Base-by-base conservation (phyloP, 176 grass and related monocot genomes). In the Lolium perenne region DNA sequence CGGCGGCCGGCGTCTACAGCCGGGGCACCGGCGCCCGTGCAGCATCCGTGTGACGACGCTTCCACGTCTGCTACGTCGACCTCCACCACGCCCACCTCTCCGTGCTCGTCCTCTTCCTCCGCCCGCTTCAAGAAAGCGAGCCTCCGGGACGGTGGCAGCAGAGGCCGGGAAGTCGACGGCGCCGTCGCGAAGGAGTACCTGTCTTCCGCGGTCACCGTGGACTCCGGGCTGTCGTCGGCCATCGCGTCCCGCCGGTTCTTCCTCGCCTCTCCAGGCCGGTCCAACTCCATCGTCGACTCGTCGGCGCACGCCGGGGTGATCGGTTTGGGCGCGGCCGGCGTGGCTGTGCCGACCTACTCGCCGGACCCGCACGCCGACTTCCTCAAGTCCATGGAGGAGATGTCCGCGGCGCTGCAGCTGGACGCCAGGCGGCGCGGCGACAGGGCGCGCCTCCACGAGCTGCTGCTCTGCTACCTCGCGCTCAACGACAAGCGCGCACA, bases 211-310 rank as follows among this genome's bases (percentile, higher is more conserved):
- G 55, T 81, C 23, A 91, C 90, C 4, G 72, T 75, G 12, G 85
- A 80, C 71, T 46, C 83, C 29, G 74, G 91, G 57, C 83, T 99
- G 51, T 96, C 88, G 4, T 91, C 92, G 22, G 97, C 97, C 73
- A 99, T 99, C 87, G 97, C 97, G 83, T 92, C 94, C 16, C 94
- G 89, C 71, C 97, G 97, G 9, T 95, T 99, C 84, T 95, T 99
- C 84, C 94, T 90, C 47, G 79, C 94, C 16, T 88, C 88, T 13
- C 97, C 92, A 0, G 94, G 97, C 7, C 84, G 80, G 53, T 99
- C 97, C 59, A 99, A 99, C 83, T 96, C 94, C 40, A 97, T 94
- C 79, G 82, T 93, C 35, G 97, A 99, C 74, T 94, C 92, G 53
- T 85, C 91, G 0, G 77, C 84, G 63, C 80, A 82, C 46, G 88